A percentile compares a stretch with the other conserved stretches of the same genome.
These are phyloP conservation scores for Botryosphaeria dothidea DNA, from an alignment of 2,329 filamentous ascomycete genomes.

Conservation along the genomic window DNA sequence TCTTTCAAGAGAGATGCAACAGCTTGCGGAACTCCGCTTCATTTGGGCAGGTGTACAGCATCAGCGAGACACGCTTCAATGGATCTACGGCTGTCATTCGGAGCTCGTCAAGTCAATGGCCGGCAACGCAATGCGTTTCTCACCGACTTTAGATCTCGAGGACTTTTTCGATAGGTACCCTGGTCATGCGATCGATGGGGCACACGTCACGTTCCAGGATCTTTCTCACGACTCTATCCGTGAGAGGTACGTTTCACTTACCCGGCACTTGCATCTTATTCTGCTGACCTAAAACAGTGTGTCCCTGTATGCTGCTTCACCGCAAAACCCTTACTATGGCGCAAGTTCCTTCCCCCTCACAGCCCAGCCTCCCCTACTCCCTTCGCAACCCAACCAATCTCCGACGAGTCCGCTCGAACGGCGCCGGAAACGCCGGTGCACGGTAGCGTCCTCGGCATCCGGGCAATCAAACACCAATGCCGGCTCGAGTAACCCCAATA, in stretches of 20 bases:
- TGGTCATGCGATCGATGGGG: conserved; percentile 70
- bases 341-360: conserved; percentile 8
- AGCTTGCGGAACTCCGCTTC: conserved; percentile 72
- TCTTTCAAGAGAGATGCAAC: conserved; percentile 75
- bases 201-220: conserved; percentile 72
- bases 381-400: conserved; percentile 24
- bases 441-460: conserved; percentile 23
- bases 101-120: conserved; percentile 75
- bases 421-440: conserved; percentile 35
- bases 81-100: conserved; percentile 74
- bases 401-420: conserved; percentile 17
- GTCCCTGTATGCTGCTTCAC: conserved; percentile 16
- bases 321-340: conserved; percentile 7
- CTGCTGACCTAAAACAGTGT: conserved; percentile 15
- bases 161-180: conserved; percentile 86
- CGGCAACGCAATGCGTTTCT: conserved; percentile 70
- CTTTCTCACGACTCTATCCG: conserved; percentile 61
- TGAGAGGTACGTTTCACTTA: conserved; percentile 49
- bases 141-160: conserved; percentile 79
- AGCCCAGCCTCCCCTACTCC: conserved; percentile 28
- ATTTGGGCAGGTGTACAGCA: conserved; percentile 78
- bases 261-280: background rate
- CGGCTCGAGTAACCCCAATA: conserved; percentile 34
- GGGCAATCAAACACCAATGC: conserved; percentile 25
- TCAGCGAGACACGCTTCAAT: conserved; percentile 75